phyloP scores from a whole-genome alignment of 2,329 filamentous ascomycete species.

The Claviceps sp. region DNA sequence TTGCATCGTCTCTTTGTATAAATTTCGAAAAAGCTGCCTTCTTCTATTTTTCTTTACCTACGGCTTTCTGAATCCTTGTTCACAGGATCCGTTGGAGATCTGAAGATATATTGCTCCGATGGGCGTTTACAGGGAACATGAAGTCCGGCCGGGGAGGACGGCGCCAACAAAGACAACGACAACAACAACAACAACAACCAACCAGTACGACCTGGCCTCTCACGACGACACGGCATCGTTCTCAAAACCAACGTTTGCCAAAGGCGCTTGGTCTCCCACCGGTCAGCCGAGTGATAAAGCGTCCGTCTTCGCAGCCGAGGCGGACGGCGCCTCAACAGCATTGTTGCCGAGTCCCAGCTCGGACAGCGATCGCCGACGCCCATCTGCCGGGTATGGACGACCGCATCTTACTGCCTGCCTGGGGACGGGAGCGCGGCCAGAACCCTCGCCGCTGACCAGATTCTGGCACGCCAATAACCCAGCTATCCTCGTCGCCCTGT shows the following conservation, averaged over 20 bases:
- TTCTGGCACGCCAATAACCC: slow-evolving; percentile 58
- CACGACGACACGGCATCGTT: not conserved
- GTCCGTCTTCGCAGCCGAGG: not conserved
- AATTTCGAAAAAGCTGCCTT: not conserved
- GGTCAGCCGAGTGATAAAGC: not conserved
- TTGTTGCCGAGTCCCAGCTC: slow-evolving; percentile 12
- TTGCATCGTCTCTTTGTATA: not conserved
- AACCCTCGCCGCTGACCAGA: slow-evolving; percentile 11
- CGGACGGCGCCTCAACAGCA: slow-evolving; percentile 1
- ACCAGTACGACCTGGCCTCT: not conserved
- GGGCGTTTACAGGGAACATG: not conserved
- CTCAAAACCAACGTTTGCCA: not conserved
- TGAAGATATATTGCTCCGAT: not conserved
- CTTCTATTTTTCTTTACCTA: not conserved
- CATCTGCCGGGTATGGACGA: slow-evolving; percentile 6
- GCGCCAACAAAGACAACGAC: not conserved
- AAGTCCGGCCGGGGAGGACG: not conserved
- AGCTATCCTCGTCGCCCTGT: slow-evolving; percentile 55
- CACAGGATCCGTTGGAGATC: too few species aligned
- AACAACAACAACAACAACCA: not conserved
- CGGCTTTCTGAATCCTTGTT: too few species aligned
- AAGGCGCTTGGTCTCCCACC: too few species aligned
- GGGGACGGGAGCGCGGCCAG: not conserved
- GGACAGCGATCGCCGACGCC: slow-evolving; percentile 4
- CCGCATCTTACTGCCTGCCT: not conserved